Base-by-base conservation (phyloP, 2,329 filamentous ascomycete species). In the Chrysoporthe puriensis region DNA sequence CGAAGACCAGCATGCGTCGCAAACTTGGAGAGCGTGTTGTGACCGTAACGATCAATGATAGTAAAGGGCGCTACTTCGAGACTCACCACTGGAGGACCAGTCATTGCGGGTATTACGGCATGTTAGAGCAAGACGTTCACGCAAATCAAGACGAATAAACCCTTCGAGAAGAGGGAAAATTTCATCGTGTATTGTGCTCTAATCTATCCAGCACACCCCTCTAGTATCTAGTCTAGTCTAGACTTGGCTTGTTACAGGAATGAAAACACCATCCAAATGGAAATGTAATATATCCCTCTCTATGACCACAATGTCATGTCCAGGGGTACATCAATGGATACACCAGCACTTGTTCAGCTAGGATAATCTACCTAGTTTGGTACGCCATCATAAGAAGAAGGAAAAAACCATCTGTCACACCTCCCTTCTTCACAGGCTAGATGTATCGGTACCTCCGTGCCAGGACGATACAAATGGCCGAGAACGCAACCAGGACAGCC, bases 401-500 rank as follows among this genome's bases (percentile, higher is more conserved):
- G 18, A 40, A 34, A 42, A 36, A 14, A 3, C 40, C 59, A 16
- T 13, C 42, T 34, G 26, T 61, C 13, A 14, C n/a, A 57, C 44
- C 34, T 32, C 11, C 21, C 6, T 14, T 9, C 32, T 14, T 18
- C 43, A 18, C 58, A 42, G 11, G 16, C 43, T 62, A 87, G 58
- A 87, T 85, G 67, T 83, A 85, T 58, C 75, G 77, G 61, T 77
- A 71, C 66, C 75, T 76, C 62, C 84, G 79, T 16, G 86, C 86
- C 72, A 82, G 73, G 4, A 77, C 65, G 21, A 88, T 72, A 59
- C 83, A 82, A 2, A 84, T 60, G 14, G 81, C 70, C 60, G 83
- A 86, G 68, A 90, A 84, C 21, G 80, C 70, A 18, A 87, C 74
- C 72, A 94, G 85, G 66, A 81, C 80, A 16, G 76, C 79, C 48